Evolutionary conservation across 768 basidiomycete genomes (phyloP).

Genomic region (Gelatoporia subvermispora): DNA sequence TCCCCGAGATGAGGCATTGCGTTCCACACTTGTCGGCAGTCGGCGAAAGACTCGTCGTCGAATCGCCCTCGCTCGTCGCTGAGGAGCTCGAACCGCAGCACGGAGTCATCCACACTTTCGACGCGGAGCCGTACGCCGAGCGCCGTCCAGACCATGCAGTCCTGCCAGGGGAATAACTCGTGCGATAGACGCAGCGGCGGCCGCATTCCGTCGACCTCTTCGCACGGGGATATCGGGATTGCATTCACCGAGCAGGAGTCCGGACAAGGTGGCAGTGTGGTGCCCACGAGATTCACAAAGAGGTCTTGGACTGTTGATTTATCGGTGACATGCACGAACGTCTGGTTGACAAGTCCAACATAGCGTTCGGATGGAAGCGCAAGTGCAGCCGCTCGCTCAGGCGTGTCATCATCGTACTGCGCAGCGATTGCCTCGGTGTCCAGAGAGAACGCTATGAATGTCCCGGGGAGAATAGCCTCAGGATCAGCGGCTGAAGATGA

Average conservation of each 20-base stretch:
- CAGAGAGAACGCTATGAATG: slow-evolving; percentile 18
- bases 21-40: background rate
- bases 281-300: slow-evolving; percentile 16
- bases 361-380: slow-evolving; percentile 13
- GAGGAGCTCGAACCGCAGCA: slow-evolving; percentile 18
- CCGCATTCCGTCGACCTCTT: background rate
- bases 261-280: slow-evolving; percentile 7
- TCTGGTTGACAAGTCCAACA: slow-evolving; percentile 19
- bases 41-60: slow-evolving; percentile 11
- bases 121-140: slow-evolving; percentile 19
- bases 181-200: background rate
- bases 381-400: slow-evolving; percentile 1
- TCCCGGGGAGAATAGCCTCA: slow-evolving; percentile 12
- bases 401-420: slow-evolving; percentile 4
- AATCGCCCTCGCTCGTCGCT: slow-evolving; percentile 19
- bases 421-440: slow-evolving; percentile 9
- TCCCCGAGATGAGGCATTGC: background rate
- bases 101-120: slow-evolving; percentile 11
- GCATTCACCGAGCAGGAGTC: slow-evolving; percentile 6
- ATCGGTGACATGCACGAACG: slow-evolving; percentile 6
- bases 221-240: background rate
- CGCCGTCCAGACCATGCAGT: slow-evolving; percentile 20
- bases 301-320: slow-evolving; percentile 14
- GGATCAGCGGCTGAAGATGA: background rate
- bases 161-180: slow-evolving; percentile 21